A percentile compares a stretch with the other conserved stretches of the same genome.
These are phyloP conservation scores for Zalerion maritima DNA, from an alignment of 495 filamentous ascomycete species.

Conservation along the genomic window DNA sequence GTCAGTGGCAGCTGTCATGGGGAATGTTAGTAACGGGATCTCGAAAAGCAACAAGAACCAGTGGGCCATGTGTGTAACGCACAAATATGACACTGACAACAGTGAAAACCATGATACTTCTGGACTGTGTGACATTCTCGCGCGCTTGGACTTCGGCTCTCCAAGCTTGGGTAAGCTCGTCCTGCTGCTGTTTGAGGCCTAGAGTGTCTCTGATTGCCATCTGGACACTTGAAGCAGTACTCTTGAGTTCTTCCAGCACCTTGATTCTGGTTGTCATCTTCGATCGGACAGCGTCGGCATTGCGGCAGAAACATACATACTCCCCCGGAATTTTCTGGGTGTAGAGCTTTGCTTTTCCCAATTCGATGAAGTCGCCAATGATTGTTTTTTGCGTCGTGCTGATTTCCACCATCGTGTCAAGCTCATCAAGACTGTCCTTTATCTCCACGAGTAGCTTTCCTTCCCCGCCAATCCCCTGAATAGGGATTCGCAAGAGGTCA, in stretches of 20 bases:
- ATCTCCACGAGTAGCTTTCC: background rate
- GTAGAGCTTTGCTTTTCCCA: no score
- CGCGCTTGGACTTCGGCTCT: slow-evolving; percentile 41
- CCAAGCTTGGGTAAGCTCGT: slow-evolving; percentile 44
- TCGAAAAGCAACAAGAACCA: no score
- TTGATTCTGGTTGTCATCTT: no score
- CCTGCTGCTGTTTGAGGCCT: slow-evolving; percentile 49
- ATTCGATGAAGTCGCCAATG: no score
- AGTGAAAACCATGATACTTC: slow-evolving; percentile 50
- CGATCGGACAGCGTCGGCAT: no score
- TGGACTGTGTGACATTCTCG: slow-evolving; percentile 40
- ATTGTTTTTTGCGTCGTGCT: background rate
- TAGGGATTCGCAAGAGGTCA: no score
- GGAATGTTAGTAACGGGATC: slow-evolving; percentile 1
- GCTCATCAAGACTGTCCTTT: background rate
- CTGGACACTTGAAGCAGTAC: no score
- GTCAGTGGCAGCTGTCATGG: slow-evolving; percentile 21
- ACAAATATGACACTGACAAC: slow-evolving; percentile 45
- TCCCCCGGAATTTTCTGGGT: no score
- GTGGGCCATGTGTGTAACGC: slow-evolving; percentile 4
- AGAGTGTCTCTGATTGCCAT: no score
- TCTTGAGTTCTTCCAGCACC: no score
- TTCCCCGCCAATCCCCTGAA: no score
- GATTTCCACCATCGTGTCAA: background rate
- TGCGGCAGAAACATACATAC: no score